Evolutionary conservation across 164 flowering plant genomes (phyloP).

Genomic region (Chimonanthus salicifolius): DNA sequence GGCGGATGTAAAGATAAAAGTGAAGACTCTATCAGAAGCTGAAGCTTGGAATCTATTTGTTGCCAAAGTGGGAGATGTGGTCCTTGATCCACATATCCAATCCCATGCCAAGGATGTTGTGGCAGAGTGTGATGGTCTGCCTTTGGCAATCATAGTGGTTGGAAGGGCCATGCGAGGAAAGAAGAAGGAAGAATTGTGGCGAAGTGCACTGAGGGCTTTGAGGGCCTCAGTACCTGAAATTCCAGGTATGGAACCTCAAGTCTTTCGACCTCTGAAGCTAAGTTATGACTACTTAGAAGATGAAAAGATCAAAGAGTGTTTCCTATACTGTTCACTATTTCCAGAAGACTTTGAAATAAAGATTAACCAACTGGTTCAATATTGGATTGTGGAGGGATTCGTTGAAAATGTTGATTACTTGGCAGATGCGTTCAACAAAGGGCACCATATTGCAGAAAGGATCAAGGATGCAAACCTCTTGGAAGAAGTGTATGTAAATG

Average conservation of each 20-base stretch:
- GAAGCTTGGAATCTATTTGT: conserved; percentile 5
- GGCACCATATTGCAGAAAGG: background rate
- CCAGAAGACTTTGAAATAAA: background rate
- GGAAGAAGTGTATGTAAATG: background rate
- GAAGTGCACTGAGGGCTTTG: background rate
- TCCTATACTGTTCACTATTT: conserved; percentile 1
- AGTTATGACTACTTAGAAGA: background rate
- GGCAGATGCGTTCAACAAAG: conserved; percentile 1
- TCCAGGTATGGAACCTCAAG: conserved; percentile 1
- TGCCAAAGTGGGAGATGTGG: background rate
- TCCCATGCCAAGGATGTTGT: background rate
- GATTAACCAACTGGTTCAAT: background rate
- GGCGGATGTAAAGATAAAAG: conserved; percentile 5
- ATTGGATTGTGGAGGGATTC: conserved; percentile 8
- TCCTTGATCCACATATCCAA: background rate
- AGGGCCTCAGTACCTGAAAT: background rate
- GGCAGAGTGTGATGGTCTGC: background rate
- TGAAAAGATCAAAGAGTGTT: background rate
- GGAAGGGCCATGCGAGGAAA: background rate
- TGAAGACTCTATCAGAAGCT: background rate
- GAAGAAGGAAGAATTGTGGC: background rate
- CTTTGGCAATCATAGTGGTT: background rate
- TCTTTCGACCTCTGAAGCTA: background rate
- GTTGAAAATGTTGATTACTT: background rate
- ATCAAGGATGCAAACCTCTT: conserved; percentile 2